These are phyloP conservation scores for Xylariomycetidae sp. DNA, from an alignment of 2,329 filamentous ascomycete genomes.

Conservation along the genomic window DNA sequence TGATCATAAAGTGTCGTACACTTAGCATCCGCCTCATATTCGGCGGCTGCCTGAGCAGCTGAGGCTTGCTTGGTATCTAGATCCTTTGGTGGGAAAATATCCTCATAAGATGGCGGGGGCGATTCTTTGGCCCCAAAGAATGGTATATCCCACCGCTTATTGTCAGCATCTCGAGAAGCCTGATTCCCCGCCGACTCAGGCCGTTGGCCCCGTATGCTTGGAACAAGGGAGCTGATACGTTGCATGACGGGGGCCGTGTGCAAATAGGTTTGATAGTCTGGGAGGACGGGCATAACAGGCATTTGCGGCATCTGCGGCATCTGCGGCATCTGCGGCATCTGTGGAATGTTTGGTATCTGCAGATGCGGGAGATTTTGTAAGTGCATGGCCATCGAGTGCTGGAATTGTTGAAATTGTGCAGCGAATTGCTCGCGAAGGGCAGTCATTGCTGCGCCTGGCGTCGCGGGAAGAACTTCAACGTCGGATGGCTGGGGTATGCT, in stretches of 20 bases:
- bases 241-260: slow-evolving; percentile 60
- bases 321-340: slow-evolving; percentile 53
- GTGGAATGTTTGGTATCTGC: slow-evolving; percentile 62
- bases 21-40: slow-evolving; percentile 55
- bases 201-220: slow-evolving; percentile 52
- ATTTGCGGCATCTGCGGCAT: slow-evolving; percentile 49
- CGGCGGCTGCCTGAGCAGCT: slow-evolving; percentile 53
- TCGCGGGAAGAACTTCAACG: slow-evolving; percentile 37
- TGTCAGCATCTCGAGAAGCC: slow-evolving; percentile 41
- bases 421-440: slow-evolving; percentile 71
- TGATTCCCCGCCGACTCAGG: slow-evolving; percentile 42
- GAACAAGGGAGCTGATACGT: slow-evolving; percentile 67
- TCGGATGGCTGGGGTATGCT: slow-evolving; percentile 22
- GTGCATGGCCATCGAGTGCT: slow-evolving; percentile 63
- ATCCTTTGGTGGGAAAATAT: slow-evolving; percentile 62
- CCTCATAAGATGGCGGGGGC: slow-evolving; percentile 72
- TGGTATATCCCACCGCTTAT: slow-evolving; percentile 65
- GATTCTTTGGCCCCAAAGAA: slow-evolving; percentile 41
- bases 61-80: slow-evolving; percentile 53
- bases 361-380: slow-evolving; percentile 61
- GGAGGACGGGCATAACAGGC: slow-evolving; percentile 57
- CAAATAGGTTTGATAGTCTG: slow-evolving; percentile 68
- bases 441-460: slow-evolving; percentile 59
- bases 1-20: slow-evolving; percentile 51
- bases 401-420: slow-evolving; percentile 71